Evolutionary conservation across 257 asterid species (phyloP).

Genomic region (Gardenia jasminoides): DNA sequence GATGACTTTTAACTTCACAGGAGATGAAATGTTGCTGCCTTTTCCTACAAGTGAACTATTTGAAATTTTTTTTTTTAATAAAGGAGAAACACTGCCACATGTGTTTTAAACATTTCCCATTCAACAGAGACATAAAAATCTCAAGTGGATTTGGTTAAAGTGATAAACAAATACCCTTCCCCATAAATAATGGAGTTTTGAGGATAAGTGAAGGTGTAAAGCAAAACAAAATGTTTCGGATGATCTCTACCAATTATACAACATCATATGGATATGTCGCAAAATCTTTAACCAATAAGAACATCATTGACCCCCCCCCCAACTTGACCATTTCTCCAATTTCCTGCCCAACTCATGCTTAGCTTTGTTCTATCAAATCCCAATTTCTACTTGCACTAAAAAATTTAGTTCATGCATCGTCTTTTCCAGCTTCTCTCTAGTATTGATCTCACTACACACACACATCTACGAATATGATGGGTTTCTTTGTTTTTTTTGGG

Average conservation of each 20-base stretch:
- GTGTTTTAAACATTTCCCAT: background rate
- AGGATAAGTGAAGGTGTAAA: slow-evolving; percentile 1
- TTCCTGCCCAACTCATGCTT: slow-evolving; percentile 5
- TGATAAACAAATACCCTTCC: background rate
- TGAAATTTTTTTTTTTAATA: too few relatives aligned
- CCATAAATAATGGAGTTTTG: background rate
- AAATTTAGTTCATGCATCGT: slow-evolving; percentile 2
- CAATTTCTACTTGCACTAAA: background rate
- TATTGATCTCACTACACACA: background rate
- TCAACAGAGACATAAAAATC: slow-evolving; percentile 7
- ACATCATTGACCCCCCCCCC: background rate
- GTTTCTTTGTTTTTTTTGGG: too few relatives aligned
- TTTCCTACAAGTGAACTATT: background rate
- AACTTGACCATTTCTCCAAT: background rate
- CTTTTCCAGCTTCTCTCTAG: background rate
- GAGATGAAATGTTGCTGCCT: background rate
- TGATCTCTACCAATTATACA: background rate
- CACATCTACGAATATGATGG: background rate
- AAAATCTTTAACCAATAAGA: slow-evolving; percentile 1
- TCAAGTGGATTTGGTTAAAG: slow-evolving; percentile 5
- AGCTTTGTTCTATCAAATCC: slow-evolving; percentile 13
- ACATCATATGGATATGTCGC: slow-evolving; percentile 15
- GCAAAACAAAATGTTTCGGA: slow-evolving; percentile 2
- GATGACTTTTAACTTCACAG: background rate
- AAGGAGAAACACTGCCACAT: slow-evolving; percentile 8